Base-by-base conservation (phyloP, 2,329 filamentous ascomycete species). In the Penicillium sp. region DNA sequence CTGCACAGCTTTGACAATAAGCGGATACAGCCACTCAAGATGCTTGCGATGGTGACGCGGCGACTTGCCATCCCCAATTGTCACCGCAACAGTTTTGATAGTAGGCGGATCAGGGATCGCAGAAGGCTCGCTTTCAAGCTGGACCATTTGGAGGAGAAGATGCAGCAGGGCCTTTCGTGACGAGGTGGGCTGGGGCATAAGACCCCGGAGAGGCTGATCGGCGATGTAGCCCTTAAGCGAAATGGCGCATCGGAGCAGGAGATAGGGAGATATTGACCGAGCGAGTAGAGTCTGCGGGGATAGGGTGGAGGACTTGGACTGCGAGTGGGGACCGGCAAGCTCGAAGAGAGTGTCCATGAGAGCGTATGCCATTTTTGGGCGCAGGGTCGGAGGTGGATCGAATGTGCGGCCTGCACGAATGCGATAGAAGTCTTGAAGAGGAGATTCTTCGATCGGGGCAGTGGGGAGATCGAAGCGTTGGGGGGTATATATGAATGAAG, bases 161-260 rank as follows among this genome's bases (percentile, higher is more conserved):
- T 88, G 86, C 4, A 87, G 66, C 9, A 98, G 73, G 65, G 95
- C 93, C 54, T 81, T 84, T 38, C 88, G 81, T 63, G 95, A 88
- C 7, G 83, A 85, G 4, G 89, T 76, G 0, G 92, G 92, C 66
- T 93, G 88, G 4, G 93, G 93, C 83, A 95, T 93, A 43, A 84
- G 81, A 0, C 93, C 91, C 12, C 93, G 80, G 18, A 98, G 75
- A 0, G 92, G 91, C 65, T 96, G 92, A 67, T 98, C 93, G 3
- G 90, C 88, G 40, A 95, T 84, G 65, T 95, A 97, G 0, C 85
- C 78, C 48, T 89, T 84, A n/a, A 97, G 72, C 0, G 88, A 84
- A 13, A 95, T 75, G 0, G 88, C 89, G 10, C 87, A 83, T 2
- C 93, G 84, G 1, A 95, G 75, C 39, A 97, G 86, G 2, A 97